A percentile compares a stretch with the other conserved stretches of the same genome.
Conservation (phyloP, 176 grass and related monocot species). For the Sorghum bicolor region Sorghum_bicolor_NCBIv3 NC_012872.2:10268001-10268500, state of each 20-base stretch:
- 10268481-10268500: background rate
- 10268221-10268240: background rate
- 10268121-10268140: background rate
- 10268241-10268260: too few species aligned
- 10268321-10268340: constrained; percentile 21
- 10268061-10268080: too few species aligned
- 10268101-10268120: background rate
- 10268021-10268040: background rate
- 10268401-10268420: background rate
- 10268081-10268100: background rate
- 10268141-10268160: background rate
- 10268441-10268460: background rate
- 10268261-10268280: too few species aligned
- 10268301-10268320: constrained; percentile 47
- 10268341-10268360: constrained; percentile 44
- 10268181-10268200: too few species aligned
- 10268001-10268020: background rate
- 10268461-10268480: background rate
- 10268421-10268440: background rate
- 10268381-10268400: background rate
- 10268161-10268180: background rate
- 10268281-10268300: too few species aligned
- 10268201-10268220: too few species aligned
- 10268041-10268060: background rate
- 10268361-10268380: constrained; percentile 43